Evolutionary conservation across 2,329 filamentous ascomycete species (phyloP), one percentile per base, ranked within the genome.

Genomic region (Zymoseptoria pseudotritici): DNA sequence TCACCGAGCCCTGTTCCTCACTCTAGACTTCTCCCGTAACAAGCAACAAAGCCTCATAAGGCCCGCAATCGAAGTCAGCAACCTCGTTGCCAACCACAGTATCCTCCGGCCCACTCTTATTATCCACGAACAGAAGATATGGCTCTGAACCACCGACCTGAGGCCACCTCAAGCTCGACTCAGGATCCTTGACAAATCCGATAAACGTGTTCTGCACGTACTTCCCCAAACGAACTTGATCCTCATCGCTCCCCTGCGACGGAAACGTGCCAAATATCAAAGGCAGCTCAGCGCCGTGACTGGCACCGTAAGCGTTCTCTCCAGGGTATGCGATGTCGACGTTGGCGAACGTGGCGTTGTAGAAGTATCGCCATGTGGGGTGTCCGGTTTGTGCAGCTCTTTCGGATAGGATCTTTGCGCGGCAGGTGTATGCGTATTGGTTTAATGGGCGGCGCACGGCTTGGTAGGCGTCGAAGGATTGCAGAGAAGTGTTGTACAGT

Each of bases 221-320:
- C 20, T 22, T 26, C 51, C 21, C 22, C 21, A 53, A 13, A 22
- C 22, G 51, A 8, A 26, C 51, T 29, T 53, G 22, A 26, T 26
- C 22, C 21, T n/a, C 51, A 53, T 22, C 50, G 21, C 56, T 19
- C 61, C 36, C 36, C 82, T 82, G 79, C 66, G 76, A 13, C 8
- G 54, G 19, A 42, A 13, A 55, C 29, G 54, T 55, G 19, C 29
- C 29, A 24, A 55, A 55, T 19, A 55, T 19, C 17, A 49, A 42
- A 29, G 54, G 24, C 29, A 55, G 13, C 20, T 55, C 54, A 21
- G 54, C 17, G 9, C 29, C 22, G 19, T 55, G 54, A 55, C n/a
- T 31, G 2, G 54, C 54, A 13, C 56, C 56, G n/a, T 42, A 17
- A 17, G 19, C 6, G 29, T 29, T 53, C 51, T 53, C 51, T 6